Evolutionary conservation across 495 filamentous ascomycete species (phyloP).

Genomic region (Podospora pseudopauciseta): DNA sequence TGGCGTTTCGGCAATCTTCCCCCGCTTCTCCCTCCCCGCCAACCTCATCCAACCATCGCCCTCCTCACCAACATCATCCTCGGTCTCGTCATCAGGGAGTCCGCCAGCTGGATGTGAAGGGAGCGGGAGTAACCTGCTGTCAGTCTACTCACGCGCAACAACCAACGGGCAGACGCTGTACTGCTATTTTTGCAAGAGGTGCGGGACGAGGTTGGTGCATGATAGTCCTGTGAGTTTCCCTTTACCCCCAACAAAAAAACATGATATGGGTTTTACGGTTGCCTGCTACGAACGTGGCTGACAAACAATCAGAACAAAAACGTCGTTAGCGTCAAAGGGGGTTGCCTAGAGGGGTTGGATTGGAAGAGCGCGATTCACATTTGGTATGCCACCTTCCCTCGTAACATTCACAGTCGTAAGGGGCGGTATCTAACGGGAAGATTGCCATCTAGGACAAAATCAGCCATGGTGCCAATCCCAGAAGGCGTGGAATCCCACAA

Average conservation of each 20-base stretch:
- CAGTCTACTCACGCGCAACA: constrained; percentile 47
- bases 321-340: constrained; percentile 58
- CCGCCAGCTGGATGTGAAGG: not conserved
- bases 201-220: constrained; percentile 58
- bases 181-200: constrained; percentile 57
- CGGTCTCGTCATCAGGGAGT: not conserved
- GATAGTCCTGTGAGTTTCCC: constrained; percentile 40
- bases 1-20: constrained; percentile 65
- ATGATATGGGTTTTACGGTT: too few species aligned
- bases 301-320: constrained; percentile 38
- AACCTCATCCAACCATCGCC: constrained; percentile 1
- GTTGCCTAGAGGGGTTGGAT: constrained; percentile 57
- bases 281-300: too few species aligned
- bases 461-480: constrained; percentile 61
- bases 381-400: constrained; percentile 34
- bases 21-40: constrained; percentile 50
- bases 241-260: not conserved
- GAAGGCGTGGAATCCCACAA: constrained; percentile 50
- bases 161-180: constrained; percentile 45
- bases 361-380: constrained; percentile 57
- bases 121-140: constrained; percentile 32
- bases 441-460: constrained; percentile 40
- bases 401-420: not conserved
- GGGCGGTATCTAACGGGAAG: not conserved
- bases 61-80: not conserved